Evolutionary conservation across 495 filamentous ascomycete species (phyloP), one percentile per base, ranked within the genome.

Genomic region (Copromyces sp.): DNA sequence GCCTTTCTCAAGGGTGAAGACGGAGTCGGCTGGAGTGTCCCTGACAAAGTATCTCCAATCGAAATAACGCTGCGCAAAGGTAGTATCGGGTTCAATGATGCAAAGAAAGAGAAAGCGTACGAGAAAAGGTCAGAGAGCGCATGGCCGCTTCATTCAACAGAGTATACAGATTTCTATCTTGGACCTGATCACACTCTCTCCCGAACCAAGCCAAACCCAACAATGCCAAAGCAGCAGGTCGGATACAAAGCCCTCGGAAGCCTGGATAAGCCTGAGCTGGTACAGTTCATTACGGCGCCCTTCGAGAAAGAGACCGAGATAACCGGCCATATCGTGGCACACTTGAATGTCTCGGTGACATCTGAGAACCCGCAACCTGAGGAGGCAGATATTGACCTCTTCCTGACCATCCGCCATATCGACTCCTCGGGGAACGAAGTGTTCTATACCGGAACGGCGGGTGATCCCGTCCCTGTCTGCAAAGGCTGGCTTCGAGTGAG

Each of bases 1-100:
- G 90, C 90, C 0, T 92, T 92, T 76, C 84, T 92, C 37, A 90
- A 89, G 75, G 88, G 84, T 8, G 82, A 90, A 0, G 90, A 92
- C 74, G 81, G 78, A 0, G 81, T 75, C 0, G 90, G 90, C 3
- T 92, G 90, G 90, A 81, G 81, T 14, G 71, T 77, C 4, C 76
- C 80, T 0, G 87, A 88, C 16, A 87, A 87, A 72, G 81, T 87
- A 2, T 80, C 90, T 0, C 83, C 87, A 14, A 88, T 91, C 32
- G 84, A 83, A 41, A 53, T 92, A 37, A 80, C 87, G 0, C 81
- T 92, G 0, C 84, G 90, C 37, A 88, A 89, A 76, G 89, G 89
- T 3, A 82, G 91, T 69, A 84, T 89, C 0, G 90, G 90, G 1
- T 87, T 85, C 82, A 90, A 91, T 78, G 80, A 90, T 72, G 82